Evolutionary conservation across 2,329 filamentous ascomycete species (phyloP).

Genomic region (Calonectria pseudoreteaudii): DNA sequence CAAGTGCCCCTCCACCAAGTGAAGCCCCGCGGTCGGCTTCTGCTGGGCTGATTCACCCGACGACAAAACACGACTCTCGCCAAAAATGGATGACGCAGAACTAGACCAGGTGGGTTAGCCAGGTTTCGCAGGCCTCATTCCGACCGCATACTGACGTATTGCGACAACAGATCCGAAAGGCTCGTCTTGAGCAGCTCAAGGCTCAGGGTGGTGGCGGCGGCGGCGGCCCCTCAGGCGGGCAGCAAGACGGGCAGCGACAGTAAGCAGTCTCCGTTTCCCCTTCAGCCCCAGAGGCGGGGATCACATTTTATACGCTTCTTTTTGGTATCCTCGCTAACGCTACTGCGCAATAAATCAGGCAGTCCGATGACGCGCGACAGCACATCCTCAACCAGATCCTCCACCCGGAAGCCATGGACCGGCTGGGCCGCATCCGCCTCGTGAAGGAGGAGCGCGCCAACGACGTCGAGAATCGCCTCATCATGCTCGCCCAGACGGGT

Average conservation of each 20-base stretch:
- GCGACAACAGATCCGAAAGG: constrained; percentile 80
- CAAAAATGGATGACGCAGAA: constrained; percentile 58
- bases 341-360: constrained; percentile 44
- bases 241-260: constrained; percentile 71
- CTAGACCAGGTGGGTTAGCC: constrained; percentile 52
- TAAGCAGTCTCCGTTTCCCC: constrained; percentile 32
- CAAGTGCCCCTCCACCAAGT: constrained; percentile 41
- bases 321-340: neutral
- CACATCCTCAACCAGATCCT: constrained; percentile 92
- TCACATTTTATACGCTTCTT: neutral
- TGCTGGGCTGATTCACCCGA: constrained; percentile 35
- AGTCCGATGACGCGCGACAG: constrained; percentile 76
- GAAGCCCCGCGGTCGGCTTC: constrained; percentile 33
- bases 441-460: constrained; percentile 92
- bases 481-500: constrained; percentile 89
- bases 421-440: constrained; percentile 91
- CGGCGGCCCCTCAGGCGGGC: constrained; percentile 53
- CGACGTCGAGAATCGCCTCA: constrained; percentile 92
- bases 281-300: no score
- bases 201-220: constrained; percentile 69
- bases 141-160: neutral
- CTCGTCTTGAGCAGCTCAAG: constrained; percentile 93
- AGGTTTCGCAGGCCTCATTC: no score
- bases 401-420: constrained; percentile 91
- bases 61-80: constrained; percentile 16